Conservation (phyloP, 1,284 basidiomycete genomes). For the Violaceomyces palustris region DNA sequence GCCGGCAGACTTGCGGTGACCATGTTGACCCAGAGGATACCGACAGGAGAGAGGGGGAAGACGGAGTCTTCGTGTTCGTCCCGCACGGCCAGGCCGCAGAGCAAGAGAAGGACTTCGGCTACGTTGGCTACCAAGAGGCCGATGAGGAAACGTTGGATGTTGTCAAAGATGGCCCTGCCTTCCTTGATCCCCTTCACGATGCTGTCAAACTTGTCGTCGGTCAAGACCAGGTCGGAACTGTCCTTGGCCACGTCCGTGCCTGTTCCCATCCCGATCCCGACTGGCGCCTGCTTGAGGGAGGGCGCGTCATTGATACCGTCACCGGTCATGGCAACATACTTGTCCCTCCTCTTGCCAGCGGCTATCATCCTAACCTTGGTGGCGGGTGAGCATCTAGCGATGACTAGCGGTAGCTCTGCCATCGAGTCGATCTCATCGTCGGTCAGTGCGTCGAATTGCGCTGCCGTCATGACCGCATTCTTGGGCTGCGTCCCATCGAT, state of each 20-base stretch:
- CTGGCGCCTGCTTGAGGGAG: constrained; percentile 58
- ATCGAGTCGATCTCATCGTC: constrained; percentile 41
- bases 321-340: constrained; percentile 43
- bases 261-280: constrained; percentile 65
- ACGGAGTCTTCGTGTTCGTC: constrained; percentile 36
- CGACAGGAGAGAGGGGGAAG: constrained; percentile 42
- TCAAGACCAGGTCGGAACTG: constrained; percentile 48
- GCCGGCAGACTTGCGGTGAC: constrained; percentile 43
- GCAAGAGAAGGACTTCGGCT: constrained; percentile 41
- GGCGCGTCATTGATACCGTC: constrained; percentile 63
- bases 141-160: constrained; percentile 46
- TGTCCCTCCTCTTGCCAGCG: constrained; percentile 30
- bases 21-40: constrained; percentile 46
- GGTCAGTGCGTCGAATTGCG: constrained; percentile 35
- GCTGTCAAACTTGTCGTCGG: constrained; percentile 42
- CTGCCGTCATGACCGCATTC: constrained; percentile 35
- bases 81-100: constrained; percentile 41
- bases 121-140: constrained; percentile 44
- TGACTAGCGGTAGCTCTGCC: constrained; percentile 30
- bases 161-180: constrained; percentile 45
- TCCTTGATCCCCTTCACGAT: constrained; percentile 43
- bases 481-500: constrained; percentile 28
- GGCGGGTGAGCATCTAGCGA: constrained; percentile 43
- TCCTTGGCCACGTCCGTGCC: constrained; percentile 69
- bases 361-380: constrained; percentile 49